These are phyloP conservation scores for Globisporangium cystogenes DNA, from an alignment of 352 stramenopile species.

Conservation along the genomic window DNA sequence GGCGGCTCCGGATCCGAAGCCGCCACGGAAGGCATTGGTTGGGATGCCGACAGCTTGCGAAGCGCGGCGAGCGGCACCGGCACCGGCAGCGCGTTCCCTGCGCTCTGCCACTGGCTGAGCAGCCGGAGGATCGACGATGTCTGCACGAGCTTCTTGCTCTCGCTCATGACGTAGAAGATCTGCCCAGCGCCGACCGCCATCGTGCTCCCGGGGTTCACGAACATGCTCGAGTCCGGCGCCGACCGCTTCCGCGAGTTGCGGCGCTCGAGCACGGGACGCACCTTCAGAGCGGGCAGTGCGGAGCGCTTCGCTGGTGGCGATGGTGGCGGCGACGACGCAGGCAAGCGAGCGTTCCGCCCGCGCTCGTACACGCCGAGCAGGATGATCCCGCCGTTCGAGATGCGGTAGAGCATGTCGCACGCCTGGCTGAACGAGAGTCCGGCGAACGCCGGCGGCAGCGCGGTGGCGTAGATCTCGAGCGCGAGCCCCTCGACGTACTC, in stretches of 20 bases:
- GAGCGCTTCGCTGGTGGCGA: background rate
- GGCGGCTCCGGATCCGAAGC: background rate
- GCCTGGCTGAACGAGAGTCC: constrained; percentile 51
- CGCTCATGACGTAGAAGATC: constrained; percentile 63
- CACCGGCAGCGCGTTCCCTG: constrained; percentile 32
- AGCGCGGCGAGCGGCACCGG: background rate
- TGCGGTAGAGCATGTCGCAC: constrained; percentile 46
- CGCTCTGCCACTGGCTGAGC: constrained; percentile 35
- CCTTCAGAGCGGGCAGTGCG: constrained; percentile 11
- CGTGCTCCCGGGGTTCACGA: constrained; percentile 48
- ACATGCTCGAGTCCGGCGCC: constrained; percentile 12
- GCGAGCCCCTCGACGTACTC: constrained; percentile 50
- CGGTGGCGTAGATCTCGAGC: constrained; percentile 56
- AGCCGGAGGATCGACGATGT: constrained; percentile 33
- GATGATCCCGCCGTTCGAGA: constrained; percentile 54
- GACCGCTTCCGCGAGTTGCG: constrained; percentile 9
- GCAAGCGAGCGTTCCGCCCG: background rate
- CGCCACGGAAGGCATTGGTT: background rate
- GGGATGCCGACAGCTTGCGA: background rate
- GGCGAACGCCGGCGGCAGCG: constrained; percentile 30
- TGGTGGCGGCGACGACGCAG: background rate
- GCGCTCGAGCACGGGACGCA: constrained; percentile 8
- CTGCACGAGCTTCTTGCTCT: constrained; percentile 54
- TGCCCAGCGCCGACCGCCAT: constrained; percentile 33
- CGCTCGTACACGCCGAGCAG: constrained; percentile 41